These are phyloP conservation scores for Priceomyces medius DNA, from an alignment of 805 yeast genomes.

Conservation along the genomic window DNA sequence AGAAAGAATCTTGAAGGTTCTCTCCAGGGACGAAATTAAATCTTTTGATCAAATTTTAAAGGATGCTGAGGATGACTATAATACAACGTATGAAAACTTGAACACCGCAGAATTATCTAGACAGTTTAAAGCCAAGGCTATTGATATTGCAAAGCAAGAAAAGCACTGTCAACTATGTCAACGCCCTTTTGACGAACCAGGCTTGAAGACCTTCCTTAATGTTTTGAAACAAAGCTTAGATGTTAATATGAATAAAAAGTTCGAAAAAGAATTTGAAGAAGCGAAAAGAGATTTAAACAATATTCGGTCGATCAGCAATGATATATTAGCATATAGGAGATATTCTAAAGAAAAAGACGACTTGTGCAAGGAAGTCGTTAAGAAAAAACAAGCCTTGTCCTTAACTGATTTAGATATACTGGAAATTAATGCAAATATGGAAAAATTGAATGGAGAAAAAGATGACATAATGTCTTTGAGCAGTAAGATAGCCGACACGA, in stretches of 20 bases:
- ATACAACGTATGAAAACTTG: conserved; percentile 58
- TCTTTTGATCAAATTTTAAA: conserved; percentile 50
- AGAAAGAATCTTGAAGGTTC: conserved; percentile 21
- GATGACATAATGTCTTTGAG: conserved; percentile 19
- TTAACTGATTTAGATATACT: conserved; percentile 1
- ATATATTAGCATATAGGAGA: conserved; percentile 26
- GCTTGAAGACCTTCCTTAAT: conserved; percentile 25
- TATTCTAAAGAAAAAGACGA: conserved; percentile 14
- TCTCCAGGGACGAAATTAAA: conserved; percentile 40
- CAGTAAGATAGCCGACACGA: conserved; percentile 32
- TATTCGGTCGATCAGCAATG: conserved; percentile 28
- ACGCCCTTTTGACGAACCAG: conserved; percentile 54
- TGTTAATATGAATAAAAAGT: conserved; percentile 26
- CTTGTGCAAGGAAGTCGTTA: conserved; percentile 4
- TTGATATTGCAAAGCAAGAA: conserved; percentile 55
- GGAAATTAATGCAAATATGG: conserved; percentile 2
- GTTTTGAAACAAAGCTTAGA: conserved; percentile 30
- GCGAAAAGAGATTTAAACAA: conserved; percentile 32
- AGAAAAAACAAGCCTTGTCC: background rate
- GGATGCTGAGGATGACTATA: conserved; percentile 62
- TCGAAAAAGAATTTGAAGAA: conserved; percentile 26
- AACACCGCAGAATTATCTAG: conserved; percentile 70
- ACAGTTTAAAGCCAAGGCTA: conserved; percentile 68
- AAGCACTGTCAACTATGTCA: conserved; percentile 72
- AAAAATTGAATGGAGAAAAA: conserved; percentile 6